Base-by-base conservation (phyloP, 352 stramenopile genomes). In the Phytophthora europaea region DNA sequence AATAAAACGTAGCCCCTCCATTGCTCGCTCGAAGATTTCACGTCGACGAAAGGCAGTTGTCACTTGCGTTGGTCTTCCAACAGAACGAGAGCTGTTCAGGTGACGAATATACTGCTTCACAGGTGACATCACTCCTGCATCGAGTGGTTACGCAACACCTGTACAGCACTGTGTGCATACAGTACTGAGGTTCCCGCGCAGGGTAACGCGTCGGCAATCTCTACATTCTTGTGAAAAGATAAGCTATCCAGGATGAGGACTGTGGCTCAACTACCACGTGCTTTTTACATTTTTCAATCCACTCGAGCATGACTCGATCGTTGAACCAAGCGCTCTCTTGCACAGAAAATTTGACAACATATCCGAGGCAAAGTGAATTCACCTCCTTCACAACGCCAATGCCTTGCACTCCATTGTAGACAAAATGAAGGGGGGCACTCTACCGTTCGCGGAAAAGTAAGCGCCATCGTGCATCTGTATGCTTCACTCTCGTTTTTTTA, bases 111-210 rank as follows among this genome's bases (percentile, higher is more conserved):
- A n/a, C 47, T 53, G 47, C 20, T 53, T 53, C 6, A 53, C 13
- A 10, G 47, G 47, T 6, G 18, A 6, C 18, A 53, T 28, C 26
- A 53, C n/a, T 4, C 47, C 18, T n/a, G 28, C 47, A n/a, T 53
- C 47, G 9, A 53, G 47, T 5, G 47, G 18, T n/a, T 53, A n/a
- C 9, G 47, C 47, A 28, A 53, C 47, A 13, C 47, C 20, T 6
- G 47, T 53, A 12, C 47, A 53, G 2, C 47, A 3, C 40, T 22
- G 31, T 22, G 26, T 0, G 28, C 57, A 4, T 40, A 36, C 10
- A 64, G 9, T 8, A 64, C 43, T 12, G 57, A 12, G 5, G 57
- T 43, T 5, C 57, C 57, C 9, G 53, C 33, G 33, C 33, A 60
- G 6, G 53, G 31, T 10, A 60, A 31, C 1, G 53, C 31, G 33